phyloP scores from a whole-genome alignment of 225 moss, liverwort and hornwort species.

The Takakia lepidozioides region DNA sequence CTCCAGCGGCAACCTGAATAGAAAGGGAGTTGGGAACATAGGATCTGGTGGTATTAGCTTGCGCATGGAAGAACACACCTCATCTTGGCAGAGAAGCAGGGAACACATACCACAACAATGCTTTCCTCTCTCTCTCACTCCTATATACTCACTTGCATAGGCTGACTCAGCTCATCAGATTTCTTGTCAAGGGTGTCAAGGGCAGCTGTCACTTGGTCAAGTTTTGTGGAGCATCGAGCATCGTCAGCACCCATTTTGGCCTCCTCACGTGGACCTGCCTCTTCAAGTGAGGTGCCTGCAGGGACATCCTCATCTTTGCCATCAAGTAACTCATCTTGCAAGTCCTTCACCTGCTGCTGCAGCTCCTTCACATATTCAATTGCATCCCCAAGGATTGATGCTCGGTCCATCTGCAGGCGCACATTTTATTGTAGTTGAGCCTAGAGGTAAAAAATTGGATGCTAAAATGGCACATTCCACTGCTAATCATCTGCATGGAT shows the following conservation, averaged over 20 bases:
- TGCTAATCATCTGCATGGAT: too few species aligned
- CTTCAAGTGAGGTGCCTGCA: slow-evolving; percentile 32
- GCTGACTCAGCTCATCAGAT: slow-evolving; percentile 64
- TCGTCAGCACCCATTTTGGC: slow-evolving; percentile 32
- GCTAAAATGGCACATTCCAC: too few species aligned
- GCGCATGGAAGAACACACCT: too few species aligned
- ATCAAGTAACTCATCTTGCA: slow-evolving; percentile 66
- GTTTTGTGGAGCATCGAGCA: slow-evolving; percentile 25
- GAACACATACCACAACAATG: too few species aligned
- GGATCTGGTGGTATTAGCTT: too few species aligned
- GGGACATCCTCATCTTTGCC: slow-evolving; percentile 58
- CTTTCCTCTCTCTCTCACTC: too few species aligned
- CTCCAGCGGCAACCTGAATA: too few species aligned
- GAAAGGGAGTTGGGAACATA: too few species aligned
- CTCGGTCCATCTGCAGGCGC: slow-evolving; percentile 85
- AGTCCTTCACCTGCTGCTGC: slow-evolving; percentile 83
- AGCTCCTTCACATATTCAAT: slow-evolving; percentile 97
- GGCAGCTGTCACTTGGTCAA: slow-evolving; percentile 41
- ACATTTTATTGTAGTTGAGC: too few species aligned
- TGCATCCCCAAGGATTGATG: slow-evolving; percentile 94
- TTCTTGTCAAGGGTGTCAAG: slow-evolving; percentile 53
- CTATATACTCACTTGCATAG: slow-evolving; percentile 93
- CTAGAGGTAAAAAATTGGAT: too few species aligned
- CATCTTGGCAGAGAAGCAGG: too few species aligned
- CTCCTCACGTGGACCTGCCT: slow-evolving; percentile 39